These are phyloP conservation scores for Plasmodium relictum DNA, from an alignment of 169 alveolate genomes.

Conservation along the genomic window DNA sequence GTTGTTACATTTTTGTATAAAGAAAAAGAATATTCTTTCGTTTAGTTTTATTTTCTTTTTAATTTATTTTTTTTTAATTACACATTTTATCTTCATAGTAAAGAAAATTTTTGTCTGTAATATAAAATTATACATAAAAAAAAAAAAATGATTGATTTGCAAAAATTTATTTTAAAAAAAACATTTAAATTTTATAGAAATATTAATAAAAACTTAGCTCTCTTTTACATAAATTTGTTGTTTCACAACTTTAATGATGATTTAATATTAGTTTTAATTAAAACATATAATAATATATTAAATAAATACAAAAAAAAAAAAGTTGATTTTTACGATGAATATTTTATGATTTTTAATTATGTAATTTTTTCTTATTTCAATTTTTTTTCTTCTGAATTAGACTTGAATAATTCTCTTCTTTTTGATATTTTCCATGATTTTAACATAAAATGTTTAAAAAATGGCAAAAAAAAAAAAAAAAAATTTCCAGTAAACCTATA, in stretches of 20 bases:
- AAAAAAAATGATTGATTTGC: slow-evolving; percentile 20
- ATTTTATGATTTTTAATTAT: slow-evolving; percentile 50
- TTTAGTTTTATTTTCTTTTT: no score
- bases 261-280: slow-evolving; percentile 27
- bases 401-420: slow-evolving; percentile 13
- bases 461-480: background rate
- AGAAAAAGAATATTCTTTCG: no score
- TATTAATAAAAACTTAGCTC: slow-evolving; percentile 9
- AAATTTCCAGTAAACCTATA: background rate
- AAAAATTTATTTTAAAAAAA: slow-evolving; percentile 15
- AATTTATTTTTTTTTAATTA: no score
- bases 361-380: slow-evolving; percentile 45
- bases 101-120: no score
- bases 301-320: slow-evolving; percentile 20
- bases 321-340: slow-evolving; percentile 3
- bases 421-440: slow-evolving; percentile 45
- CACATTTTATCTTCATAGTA: no score
- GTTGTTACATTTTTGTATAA: no score
- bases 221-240: slow-evolving; percentile 48
- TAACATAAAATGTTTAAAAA: background rate
- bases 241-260: slow-evolving; percentile 52
- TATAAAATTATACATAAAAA: background rate
- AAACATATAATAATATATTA: slow-evolving; percentile 21
- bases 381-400: slow-evolving; percentile 29
- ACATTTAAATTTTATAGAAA: slow-evolving; percentile 26